Evolutionary conservation across 768 basidiomycete genomes (phyloP), one percentile per base, ranked within the genome.

Genomic region (Collybia sordida): DNA sequence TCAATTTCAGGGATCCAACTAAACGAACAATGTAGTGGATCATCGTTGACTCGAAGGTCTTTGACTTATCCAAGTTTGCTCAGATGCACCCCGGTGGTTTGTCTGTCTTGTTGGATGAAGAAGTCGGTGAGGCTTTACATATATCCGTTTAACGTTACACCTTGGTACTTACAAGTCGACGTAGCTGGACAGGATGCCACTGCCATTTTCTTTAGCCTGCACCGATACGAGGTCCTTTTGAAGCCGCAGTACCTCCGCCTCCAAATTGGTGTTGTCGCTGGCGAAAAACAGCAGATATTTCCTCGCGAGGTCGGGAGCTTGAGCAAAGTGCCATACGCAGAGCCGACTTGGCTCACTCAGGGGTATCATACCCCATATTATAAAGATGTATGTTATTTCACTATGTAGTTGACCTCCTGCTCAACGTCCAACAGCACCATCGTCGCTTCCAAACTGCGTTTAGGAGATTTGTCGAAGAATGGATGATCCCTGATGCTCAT

Each of bases 101-200:
- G 0, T 77, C 82, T 2, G 91, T 93, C 28, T 75, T 97, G n/a
- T 66, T 85, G n/a, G 85, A 90, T 59, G 68, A 74, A 4, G 87
- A 89, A 57, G 79, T 95, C 42, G 90, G 90, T 86, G 50, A 50
- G 85, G 9, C 15, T 25, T 31, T 31, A 12, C 14, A 14, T 27
- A 27, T 31, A 12, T 3, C 31, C 11, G 31, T 17, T 36, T 6
- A 9, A 12, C 19, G 3, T 5, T 27, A 27, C 3, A 6, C 8
- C 22, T 17, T 17, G 22, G 4, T 8, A 14, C 27, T 14, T 22
- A 23, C 24, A n/a, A n/a, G 15, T 35, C 34, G 7, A 5, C 28
- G 22, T 70, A 86, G 91, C 90, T 45, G 93, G 93, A 8, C 78
- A 90, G 64, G 93, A 97, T 59, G 87, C 86, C 1, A 96, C 94